Conservation (phyloP, 2,329 filamentous ascomycete species). For the Colletotrichum somersetense region DNA sequence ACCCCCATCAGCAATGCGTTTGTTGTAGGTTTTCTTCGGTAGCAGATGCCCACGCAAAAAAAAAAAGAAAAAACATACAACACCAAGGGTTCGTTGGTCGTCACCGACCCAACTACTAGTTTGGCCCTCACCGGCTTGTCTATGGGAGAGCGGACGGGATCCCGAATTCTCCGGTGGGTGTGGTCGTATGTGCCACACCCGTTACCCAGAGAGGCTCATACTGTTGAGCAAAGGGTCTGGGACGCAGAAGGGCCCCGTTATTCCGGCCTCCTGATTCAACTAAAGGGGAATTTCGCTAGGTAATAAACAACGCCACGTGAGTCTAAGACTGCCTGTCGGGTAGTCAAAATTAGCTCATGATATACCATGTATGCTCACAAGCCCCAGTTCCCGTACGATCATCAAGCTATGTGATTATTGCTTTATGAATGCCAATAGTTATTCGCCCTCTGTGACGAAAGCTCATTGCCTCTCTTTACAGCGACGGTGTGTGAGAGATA, state of each 20-base stretch:
- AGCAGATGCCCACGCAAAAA: background rate
- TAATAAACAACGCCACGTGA: background rate
- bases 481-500: background rate
- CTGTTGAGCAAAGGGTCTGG: background rate
- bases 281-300: background rate
- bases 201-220: background rate
- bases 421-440: background rate
- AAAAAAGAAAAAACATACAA: background rate
- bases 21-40: background rate
- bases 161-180: background rate
- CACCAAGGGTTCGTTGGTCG: slow-evolving; percentile 1
- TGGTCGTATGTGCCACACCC: background rate
- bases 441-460: background rate
- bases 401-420: background rate
- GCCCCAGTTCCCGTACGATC: background rate
- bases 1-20: background rate
- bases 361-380: background rate
- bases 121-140: slow-evolving; percentile 3
- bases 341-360: background rate
- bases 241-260: background rate
- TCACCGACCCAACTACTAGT: slow-evolving; percentile 3
- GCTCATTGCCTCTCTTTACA: background rate
- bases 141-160: slow-evolving; percentile 3
- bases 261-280: background rate
- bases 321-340: no score